Conservation (phyloP, 225 moss, liverwort and hornwort genomes). For the Sphagnum tenellum region DNA sequence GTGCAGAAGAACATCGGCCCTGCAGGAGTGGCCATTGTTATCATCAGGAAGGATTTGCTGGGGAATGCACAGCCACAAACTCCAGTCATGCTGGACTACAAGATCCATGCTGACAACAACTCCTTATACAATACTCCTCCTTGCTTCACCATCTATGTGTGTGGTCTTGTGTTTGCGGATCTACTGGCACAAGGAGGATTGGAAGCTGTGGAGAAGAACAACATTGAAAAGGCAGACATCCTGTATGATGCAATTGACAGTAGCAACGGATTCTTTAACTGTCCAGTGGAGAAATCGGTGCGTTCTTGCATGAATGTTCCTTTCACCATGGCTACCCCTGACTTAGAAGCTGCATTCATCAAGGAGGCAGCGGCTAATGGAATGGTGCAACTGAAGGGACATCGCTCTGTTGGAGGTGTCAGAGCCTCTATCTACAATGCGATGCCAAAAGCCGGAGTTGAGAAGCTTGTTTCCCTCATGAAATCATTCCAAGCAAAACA, state of each 20-base stretch:
- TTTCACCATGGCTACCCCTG: constrained; percentile 82
- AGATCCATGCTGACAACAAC: constrained; percentile 84
- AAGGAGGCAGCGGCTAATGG: constrained; percentile 72
- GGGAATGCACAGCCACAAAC: constrained; percentile 58
- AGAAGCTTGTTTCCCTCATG: constrained; percentile 93
- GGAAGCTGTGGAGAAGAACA: constrained; percentile 73
- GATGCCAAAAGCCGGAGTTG: constrained; percentile 95
- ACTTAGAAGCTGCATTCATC: constrained; percentile 82
- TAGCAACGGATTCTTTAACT: constrained; percentile 84
- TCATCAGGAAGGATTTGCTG: constrained; percentile 75
- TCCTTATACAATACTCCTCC: constrained; percentile 96
- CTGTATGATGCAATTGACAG: constrained; percentile 83
- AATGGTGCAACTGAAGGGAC: constrained; percentile 94
- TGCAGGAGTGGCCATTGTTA: constrained; percentile 81
- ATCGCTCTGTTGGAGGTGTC: constrained; percentile 96
- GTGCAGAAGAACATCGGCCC: constrained; percentile 99
- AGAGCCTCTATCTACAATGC: constrained; percentile 98
- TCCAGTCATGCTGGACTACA: constrained; percentile 89
- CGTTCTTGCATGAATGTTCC: constrained; percentile 98
- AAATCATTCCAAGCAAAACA: constrained; percentile 78
- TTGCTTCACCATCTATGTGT: constrained; percentile 87
- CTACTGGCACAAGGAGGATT: constrained; percentile 82
- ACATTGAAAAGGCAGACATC: constrained; percentile 75
- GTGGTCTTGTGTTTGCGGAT: constrained; percentile 93
- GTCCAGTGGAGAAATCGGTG: constrained; percentile 85